These are phyloP conservation scores for Rheum nobile DNA, from an alignment of 148 eudicot species.

Conservation along the genomic window DNA sequence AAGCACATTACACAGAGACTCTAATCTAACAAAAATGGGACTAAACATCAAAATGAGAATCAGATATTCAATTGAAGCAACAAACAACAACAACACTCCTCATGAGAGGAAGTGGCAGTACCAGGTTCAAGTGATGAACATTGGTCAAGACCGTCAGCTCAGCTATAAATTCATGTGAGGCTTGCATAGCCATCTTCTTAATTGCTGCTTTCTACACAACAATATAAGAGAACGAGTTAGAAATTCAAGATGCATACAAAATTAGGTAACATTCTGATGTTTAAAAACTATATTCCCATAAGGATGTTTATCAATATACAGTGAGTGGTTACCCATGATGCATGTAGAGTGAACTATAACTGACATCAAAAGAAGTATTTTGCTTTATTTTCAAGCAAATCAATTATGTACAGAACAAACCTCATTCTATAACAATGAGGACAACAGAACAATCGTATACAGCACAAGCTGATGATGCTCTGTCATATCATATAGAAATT, in stretches of 20 bases:
- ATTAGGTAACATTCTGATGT: neutral
- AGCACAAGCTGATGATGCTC: neutral
- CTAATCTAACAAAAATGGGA: neutral
- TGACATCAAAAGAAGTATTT: neutral
- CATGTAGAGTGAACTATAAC: neutral
- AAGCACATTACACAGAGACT: neutral
- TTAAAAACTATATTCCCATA: neutral
- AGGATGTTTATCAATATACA: neutral
- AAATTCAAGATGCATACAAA: neutral
- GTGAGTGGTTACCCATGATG: neutral
- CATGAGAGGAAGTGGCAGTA: conserved; percentile 16
- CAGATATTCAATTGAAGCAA: neutral
- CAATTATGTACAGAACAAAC: neutral
- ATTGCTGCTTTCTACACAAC: conserved; percentile 74
- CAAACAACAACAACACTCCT: neutral
- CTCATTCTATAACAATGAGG: neutral
- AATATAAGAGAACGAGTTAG: conserved; percentile 1
- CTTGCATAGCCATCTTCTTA: conserved; percentile 97
- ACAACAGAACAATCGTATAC: neutral
- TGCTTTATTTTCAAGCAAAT: neutral
- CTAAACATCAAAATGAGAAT: neutral
- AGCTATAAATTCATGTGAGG: conserved; percentile 80
- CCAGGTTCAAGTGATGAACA: conserved; percentile 97
- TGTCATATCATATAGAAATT: neutral
- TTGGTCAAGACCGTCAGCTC: conserved; percentile 77